Percentiles rank a stretch among this genome's conserved stretches.
These are phyloP conservation scores for Tuber melanosporum DNA, from an alignment of 495 filamentous ascomycete genomes.

Conservation along the genomic window DNA sequence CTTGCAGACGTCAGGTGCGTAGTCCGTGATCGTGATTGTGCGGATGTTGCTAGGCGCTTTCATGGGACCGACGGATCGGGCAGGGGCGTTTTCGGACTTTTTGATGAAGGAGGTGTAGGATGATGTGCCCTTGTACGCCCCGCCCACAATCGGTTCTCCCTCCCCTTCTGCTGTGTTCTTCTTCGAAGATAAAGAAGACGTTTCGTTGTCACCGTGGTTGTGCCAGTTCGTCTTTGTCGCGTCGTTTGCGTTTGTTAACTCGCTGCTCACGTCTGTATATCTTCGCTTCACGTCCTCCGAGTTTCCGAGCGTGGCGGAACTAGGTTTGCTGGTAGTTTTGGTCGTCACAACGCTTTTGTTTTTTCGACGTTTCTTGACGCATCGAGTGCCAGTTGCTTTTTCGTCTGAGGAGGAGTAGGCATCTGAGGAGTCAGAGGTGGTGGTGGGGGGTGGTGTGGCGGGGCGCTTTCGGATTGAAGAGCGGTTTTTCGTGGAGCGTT, in stretches of 20 bases:
- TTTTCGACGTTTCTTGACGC: slow-evolving; percentile 78
- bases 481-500: slow-evolving; percentile 69
- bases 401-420: slow-evolving; percentile 76
- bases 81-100: slow-evolving; percentile 73
- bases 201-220: slow-evolving; percentile 54
- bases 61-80: slow-evolving; percentile 68
- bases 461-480: slow-evolving; percentile 75
- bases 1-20: slow-evolving; percentile 90
- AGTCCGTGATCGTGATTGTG: slow-evolving; percentile 84
- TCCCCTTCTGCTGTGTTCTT: slow-evolving; percentile 46
- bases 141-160: slow-evolving; percentile 46
- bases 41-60: slow-evolving; percentile 87
- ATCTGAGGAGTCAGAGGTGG: slow-evolving; percentile 51
- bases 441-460: slow-evolving; percentile 67
- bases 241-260: slow-evolving; percentile 65
- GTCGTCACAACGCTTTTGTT: slow-evolving; percentile 55
- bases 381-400: slow-evolving; percentile 48
- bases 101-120: slow-evolving; percentile 68
- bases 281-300: slow-evolving; percentile 50
- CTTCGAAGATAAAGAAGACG: slow-evolving; percentile 34
- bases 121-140: slow-evolving; percentile 69
- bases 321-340: slow-evolving; percentile 45
- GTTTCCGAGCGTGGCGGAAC: slow-evolving; percentile 42
- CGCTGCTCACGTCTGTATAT: slow-evolving; percentile 53
- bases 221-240: slow-evolving; percentile 95